A percentile compares a stretch with the other conserved stretches of the same genome.
phyloP scores from a whole-genome alignment of 495 filamentous ascomycete species.

The Achaetomiella virescens region DNA sequence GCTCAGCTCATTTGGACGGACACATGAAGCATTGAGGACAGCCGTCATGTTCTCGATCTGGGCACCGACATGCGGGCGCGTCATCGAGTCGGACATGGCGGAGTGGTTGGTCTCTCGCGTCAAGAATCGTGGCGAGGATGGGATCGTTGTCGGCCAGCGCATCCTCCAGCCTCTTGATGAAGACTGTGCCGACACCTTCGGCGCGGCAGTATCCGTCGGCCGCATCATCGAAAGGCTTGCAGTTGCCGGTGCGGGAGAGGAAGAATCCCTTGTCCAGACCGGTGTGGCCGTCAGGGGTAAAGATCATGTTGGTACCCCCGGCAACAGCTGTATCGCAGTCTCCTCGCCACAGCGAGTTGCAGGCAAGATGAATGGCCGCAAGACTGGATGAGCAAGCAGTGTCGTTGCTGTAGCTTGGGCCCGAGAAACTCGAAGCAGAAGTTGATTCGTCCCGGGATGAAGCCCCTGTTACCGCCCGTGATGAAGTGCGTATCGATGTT shows the following conservation, averaged over 20 bases:
- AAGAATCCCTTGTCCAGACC: slow-evolving; percentile 75
- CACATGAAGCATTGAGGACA: slow-evolving; percentile 55
- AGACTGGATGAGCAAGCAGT: slow-evolving; percentile 80
- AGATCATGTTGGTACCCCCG: slow-evolving; percentile 68
- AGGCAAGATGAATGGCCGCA: slow-evolving; percentile 75
- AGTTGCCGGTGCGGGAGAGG: slow-evolving; percentile 66
- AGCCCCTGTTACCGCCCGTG: slow-evolving; percentile 73
- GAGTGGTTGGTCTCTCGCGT: slow-evolving; percentile 68
- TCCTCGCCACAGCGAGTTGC: slow-evolving; percentile 65
- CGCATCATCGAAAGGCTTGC: slow-evolving; percentile 66
- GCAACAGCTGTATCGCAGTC: slow-evolving; percentile 77
- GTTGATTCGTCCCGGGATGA: slow-evolving; percentile 76
- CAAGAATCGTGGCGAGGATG: slow-evolving; percentile 60
- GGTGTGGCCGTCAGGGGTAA: slow-evolving; percentile 72
- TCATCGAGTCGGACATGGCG: slow-evolving; percentile 65
- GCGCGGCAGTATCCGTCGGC: slow-evolving; percentile 71
- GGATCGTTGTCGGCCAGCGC: slow-evolving; percentile 64
- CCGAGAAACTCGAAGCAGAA: slow-evolving; percentile 75
- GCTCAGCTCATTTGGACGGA: slow-evolving; percentile 59
- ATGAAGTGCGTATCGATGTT: slow-evolving; percentile 88
- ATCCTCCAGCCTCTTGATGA: slow-evolving; percentile 69
- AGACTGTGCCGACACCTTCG: slow-evolving; percentile 59
- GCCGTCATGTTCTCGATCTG: slow-evolving; percentile 60
- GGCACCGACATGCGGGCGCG: slow-evolving; percentile 59
- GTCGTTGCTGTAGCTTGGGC: slow-evolving; percentile 70